phyloP scores from a whole-genome alignment of 306 rosid species.

The Prunus armeniaca region DNA sequence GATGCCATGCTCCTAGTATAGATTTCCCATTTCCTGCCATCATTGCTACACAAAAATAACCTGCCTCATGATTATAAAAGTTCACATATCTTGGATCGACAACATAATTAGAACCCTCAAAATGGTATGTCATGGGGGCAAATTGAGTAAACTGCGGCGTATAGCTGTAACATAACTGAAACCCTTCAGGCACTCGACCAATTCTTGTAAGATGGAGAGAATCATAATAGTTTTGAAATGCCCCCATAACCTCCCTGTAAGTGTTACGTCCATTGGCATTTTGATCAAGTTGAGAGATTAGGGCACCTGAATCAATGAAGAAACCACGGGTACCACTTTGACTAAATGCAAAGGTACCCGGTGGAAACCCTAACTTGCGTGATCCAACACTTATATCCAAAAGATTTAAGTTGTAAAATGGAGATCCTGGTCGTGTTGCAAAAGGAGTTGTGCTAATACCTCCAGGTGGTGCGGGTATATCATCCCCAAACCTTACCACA shows the following conservation, averaged over 20 bases:
- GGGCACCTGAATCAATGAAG: conserved; percentile 18
- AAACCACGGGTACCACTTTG: conserved; percentile 12
- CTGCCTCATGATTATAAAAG: neutral
- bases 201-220: neutral
- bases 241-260: neutral
- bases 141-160: neutral
- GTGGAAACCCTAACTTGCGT: neutral
- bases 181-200: neutral
- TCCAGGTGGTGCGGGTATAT: neutral
- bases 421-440: neutral
- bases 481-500: neutral
- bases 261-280: neutral
- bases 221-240: neutral
- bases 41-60: conserved; percentile 22
- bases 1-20: conserved; percentile 28
- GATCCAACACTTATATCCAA: conserved; percentile 14
- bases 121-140: conserved; percentile 13
- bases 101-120: conserved; percentile 14
- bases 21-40: neutral
- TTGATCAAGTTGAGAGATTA: neutral
- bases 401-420: conserved; percentile 5
- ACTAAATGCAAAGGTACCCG: neutral
- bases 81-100: conserved; percentile 1
- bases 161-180: conserved; percentile 12
- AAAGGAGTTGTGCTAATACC: neutral